Conservation (phyloP, 352 stramenopile species). For the Aphanomyces euteiches region DNA sequence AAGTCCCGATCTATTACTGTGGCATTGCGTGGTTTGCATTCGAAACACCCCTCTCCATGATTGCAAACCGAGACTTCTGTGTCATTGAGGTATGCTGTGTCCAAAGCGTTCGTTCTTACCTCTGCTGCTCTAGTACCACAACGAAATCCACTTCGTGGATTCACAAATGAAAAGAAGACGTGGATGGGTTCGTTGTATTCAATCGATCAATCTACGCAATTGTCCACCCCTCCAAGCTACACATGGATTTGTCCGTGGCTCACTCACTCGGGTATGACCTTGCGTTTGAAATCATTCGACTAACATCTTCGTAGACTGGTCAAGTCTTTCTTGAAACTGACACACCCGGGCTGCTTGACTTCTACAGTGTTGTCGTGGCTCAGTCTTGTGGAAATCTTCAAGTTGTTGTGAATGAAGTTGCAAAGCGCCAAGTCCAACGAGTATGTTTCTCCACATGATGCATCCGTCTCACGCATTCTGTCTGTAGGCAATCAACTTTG, state of each 20-base stretch:
- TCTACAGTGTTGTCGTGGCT: not conserved
- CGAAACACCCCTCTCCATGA: constrained; percentile 62
- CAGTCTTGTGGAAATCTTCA: not conserved
- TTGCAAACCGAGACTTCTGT: constrained; percentile 76
- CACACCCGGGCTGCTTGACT: not conserved
- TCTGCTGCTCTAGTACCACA: constrained; percentile 45
- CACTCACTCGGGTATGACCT: constrained; percentile 63
- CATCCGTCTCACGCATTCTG: not conserved
- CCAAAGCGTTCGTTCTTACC: not conserved
- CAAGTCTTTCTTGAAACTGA: constrained; percentile 12
- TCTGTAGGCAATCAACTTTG: not conserved
- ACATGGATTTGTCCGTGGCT: constrained; percentile 65
- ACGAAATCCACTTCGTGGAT: constrained; percentile 66
- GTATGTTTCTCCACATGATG: not conserved
- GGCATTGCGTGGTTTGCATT: constrained; percentile 73
- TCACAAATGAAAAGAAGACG: constrained; percentile 46
- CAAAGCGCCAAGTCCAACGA: constrained; percentile 4
- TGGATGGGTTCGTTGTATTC: constrained; percentile 71
- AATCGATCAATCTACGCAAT: constrained; percentile 69
- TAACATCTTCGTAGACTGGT: constrained; percentile 35
- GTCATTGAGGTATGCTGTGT: constrained; percentile 39
- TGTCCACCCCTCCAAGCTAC: constrained; percentile 52
- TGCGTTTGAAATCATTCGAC: constrained; percentile 47
- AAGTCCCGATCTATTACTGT: constrained; percentile 75
- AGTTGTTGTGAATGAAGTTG: not conserved